Conservation (phyloP, 106 monocot species). For the Triglochin maritima region DNA sequence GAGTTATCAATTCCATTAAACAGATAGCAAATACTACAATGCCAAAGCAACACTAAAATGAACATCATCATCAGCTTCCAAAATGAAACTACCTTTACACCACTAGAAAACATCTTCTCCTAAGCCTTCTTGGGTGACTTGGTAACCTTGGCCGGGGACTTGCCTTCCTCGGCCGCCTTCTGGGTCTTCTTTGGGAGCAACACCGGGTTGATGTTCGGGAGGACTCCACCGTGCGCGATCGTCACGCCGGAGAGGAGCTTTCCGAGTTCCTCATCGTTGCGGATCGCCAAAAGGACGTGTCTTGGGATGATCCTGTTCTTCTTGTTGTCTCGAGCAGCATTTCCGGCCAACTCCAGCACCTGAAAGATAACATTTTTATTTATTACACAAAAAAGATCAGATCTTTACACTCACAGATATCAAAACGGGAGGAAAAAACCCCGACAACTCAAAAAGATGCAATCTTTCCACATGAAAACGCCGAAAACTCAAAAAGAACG, state of each 20-base stretch:
- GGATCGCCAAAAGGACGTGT: constrained; percentile 53
- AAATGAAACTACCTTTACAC: too few relatives aligned
- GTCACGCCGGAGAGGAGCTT: constrained; percentile 52
- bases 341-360: constrained; percentile 61
- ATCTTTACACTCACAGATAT: too few relatives aligned
- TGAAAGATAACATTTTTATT: neutral
- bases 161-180: constrained; percentile 19
- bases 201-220: constrained; percentile 56
- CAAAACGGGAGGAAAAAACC: too few relatives aligned
- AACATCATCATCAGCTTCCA: too few relatives aligned
- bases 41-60: too few relatives aligned
- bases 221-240: constrained; percentile 54
- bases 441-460: too few relatives aligned
- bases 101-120: neutral
- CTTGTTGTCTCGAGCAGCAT: constrained; percentile 62
- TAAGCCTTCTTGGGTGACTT: constrained; percentile 64
- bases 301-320: constrained; percentile 55
- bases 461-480: too few relatives aligned
- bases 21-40: too few relatives aligned
- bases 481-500: too few relatives aligned
- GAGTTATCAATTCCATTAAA: too few relatives aligned
- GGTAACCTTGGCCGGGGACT: constrained; percentile 27
- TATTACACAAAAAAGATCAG: too few relatives aligned
- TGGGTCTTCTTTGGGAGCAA: constrained; percentile 52
- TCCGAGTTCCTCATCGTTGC: constrained; percentile 60